Evolutionary conservation across 495 filamentous ascomycete genomes (phyloP).

Genomic region (Penicillium nucicola): DNA sequence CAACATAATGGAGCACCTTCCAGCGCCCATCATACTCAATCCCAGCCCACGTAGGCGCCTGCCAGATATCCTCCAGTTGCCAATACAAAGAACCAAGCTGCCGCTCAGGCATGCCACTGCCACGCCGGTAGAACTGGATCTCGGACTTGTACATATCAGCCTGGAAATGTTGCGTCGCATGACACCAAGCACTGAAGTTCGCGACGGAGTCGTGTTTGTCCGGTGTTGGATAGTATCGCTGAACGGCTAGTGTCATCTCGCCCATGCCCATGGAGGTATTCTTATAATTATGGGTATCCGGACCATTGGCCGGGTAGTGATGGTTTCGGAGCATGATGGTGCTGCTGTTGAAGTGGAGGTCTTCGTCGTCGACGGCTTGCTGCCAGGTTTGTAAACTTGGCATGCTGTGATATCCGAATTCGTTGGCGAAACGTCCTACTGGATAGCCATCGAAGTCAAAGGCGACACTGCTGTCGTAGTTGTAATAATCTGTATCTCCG

Average conservation of each 20-base stretch:
- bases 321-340: constrained; percentile 61
- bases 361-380: constrained; percentile 46
- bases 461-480: constrained; percentile 54
- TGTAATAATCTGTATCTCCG: constrained; percentile 68
- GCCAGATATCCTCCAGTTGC: constrained; percentile 71
- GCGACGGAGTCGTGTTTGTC: constrained; percentile 52
- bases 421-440: constrained; percentile 62
- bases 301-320: constrained; percentile 55
- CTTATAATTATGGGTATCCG: constrained; percentile 38
- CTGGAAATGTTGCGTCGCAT: constrained; percentile 66
- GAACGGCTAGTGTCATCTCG: constrained; percentile 61
- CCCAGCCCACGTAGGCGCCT: constrained; percentile 64
- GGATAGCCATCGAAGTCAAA: constrained; percentile 58
- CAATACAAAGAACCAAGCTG: constrained; percentile 66
- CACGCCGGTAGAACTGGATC: constrained; percentile 65
- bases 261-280: constrained; percentile 48
- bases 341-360: constrained; percentile 60
- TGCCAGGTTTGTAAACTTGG: constrained; percentile 61
- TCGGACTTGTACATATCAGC: constrained; percentile 63
- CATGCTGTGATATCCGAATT: constrained; percentile 69
- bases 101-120: constrained; percentile 55
- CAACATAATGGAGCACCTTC: constrained; percentile 62
- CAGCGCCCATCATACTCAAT: constrained; percentile 64
- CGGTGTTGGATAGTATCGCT: constrained; percentile 61
- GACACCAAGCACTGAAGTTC: constrained; percentile 70